Evolutionary conservation across 164 flowering plant genomes (phyloP), one percentile per base, ranked within the genome.

Genomic region (Nelumbo lutea): DNA sequence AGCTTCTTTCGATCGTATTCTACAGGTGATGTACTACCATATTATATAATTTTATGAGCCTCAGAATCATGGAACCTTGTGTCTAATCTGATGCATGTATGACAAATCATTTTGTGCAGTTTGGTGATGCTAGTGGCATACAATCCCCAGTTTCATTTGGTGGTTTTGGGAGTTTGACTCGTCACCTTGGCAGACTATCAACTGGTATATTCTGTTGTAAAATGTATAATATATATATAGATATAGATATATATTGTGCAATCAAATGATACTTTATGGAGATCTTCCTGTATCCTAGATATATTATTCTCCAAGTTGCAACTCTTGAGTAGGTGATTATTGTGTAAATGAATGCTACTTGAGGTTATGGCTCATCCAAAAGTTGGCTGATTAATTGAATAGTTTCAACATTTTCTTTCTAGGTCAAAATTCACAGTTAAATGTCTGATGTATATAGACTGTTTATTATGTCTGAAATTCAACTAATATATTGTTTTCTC

Each of bases 61-160:
- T 60, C 60, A 43, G 13, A 41, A 56, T 68, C 69, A 55, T 76
- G 66, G 63, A 66, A 15, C 27, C 46, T 40, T 14, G 7, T 70
- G 41, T 55, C 47, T 61, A 69, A 62, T 59, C 56, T 61, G 64
- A 69, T 59, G 65, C 68, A 71, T 70, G 42, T 67, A 44, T 75
- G 13, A 48, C 40, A 64, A 47, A 58, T 70, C 46, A n/a, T 72
- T 71, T 42, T 78, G 50, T 85, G 82, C 87, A 94, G 98, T 90
- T 88, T 79, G 98, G 98, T 11, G 98, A 91, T 85, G 97, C 98
- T 75, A 94, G 98, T 66, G 98, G 98, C 70, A 88, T 91, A 72
- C 98, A 94, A 51, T 91, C 98, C 64, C 98, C 98, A 42, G 96
- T 91, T 73, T 94, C 96, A 53, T 94, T 94, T 82, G 98, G 98